Evolutionary conservation across 164 flowering plant species (phyloP), one percentile per base, ranked within the genome.

Genomic region (Vitis amurensis): DNA sequence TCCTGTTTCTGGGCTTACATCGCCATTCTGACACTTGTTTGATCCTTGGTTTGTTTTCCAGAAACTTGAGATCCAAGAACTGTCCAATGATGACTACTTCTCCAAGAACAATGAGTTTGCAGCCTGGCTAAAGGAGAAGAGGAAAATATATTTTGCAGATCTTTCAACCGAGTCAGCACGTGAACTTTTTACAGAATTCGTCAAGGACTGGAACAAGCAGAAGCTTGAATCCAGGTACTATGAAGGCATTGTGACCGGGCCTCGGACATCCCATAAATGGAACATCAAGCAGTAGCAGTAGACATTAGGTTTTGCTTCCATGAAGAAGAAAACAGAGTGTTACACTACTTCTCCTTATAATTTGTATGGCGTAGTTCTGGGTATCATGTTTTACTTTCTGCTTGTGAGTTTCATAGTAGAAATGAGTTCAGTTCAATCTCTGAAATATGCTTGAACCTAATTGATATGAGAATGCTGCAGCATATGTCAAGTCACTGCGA

Each of bases 101-200:
- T 77, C 87, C 17, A 94, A 91, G 91, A 91, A 90, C 67, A 91
- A 94, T 37, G 77, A 95, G 85, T 95, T 95, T 67, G 78, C 98
- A 12, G 89, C 87, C 51, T 91, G 98, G 98, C 81, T 95, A 69
- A 93, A 87, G 72, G 98, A 91, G 69, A 82, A 87, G 83, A 90
- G 69, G 65, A 78, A 81, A 2, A 7, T 78, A n/a, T 91, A 82
- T 58, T 91, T 91, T 81, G 83, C 90, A 2, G 96, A 90, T 71
- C 98, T 94, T 72, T 86, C 96, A 27, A 77, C 97, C 3, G 96
- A 88, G 19, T 72, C 85, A 64, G 85, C 99, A 62, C 89, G 83
- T 19, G 80, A 83, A 19, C 80, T 86, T 63, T 92, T 94, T 64
- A 68, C 80, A 7, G 76, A 76, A 9, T 92, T 93, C 66, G 83